Conservation (phyloP, 2,329 filamentous ascomycete genomes). For the Fusarium sp. region DNA sequence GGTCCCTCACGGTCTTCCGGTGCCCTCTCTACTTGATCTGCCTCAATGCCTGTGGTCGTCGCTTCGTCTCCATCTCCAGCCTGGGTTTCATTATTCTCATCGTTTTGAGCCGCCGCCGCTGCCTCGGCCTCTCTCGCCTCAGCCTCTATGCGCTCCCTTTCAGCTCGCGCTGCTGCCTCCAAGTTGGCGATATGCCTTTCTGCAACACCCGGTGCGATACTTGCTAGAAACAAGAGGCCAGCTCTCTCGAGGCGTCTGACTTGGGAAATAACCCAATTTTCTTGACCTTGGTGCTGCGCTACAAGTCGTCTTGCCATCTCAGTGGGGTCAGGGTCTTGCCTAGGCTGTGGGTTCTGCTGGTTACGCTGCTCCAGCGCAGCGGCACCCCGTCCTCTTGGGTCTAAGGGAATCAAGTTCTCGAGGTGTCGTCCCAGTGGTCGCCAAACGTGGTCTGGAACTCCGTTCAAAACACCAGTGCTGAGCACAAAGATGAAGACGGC, state of each 20-base stretch:
- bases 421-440: slow-evolving; percentile 68
- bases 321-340: slow-evolving; percentile 57
- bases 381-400: slow-evolving; percentile 48
- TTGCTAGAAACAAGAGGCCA: slow-evolving; percentile 71
- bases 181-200: slow-evolving; percentile 72
- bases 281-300: slow-evolving; percentile 49
- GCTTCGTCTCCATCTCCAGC: slow-evolving; percentile 15
- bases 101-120: slow-evolving; percentile 41
- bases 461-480: slow-evolving; percentile 69
- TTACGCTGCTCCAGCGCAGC: slow-evolving; percentile 26
- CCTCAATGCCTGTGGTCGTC: slow-evolving; percentile 3
- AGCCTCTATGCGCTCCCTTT: slow-evolving; percentile 57
- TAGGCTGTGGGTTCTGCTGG: slow-evolving; percentile 38
- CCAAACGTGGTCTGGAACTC: slow-evolving; percentile 65
- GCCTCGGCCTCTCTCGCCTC: slow-evolving; percentile 50
- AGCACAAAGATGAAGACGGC: slow-evolving; percentile 67
- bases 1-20: slow-evolving; percentile 33
- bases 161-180: slow-evolving; percentile 62
- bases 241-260: slow-evolving; percentile 68
- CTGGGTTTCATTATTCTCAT: slow-evolving; percentile 33
- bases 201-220: slow-evolving; percentile 72
- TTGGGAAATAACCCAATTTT: slow-evolving; percentile 53
- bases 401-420: slow-evolving; percentile 67
- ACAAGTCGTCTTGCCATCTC: slow-evolving; percentile 66
- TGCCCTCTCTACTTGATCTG: slow-evolving; percentile 17